These are phyloP conservation scores for Ophiostoma triangulosporum DNA, from an alignment of 2,329 filamentous ascomycete genomes.

Conservation along the genomic window DNA sequence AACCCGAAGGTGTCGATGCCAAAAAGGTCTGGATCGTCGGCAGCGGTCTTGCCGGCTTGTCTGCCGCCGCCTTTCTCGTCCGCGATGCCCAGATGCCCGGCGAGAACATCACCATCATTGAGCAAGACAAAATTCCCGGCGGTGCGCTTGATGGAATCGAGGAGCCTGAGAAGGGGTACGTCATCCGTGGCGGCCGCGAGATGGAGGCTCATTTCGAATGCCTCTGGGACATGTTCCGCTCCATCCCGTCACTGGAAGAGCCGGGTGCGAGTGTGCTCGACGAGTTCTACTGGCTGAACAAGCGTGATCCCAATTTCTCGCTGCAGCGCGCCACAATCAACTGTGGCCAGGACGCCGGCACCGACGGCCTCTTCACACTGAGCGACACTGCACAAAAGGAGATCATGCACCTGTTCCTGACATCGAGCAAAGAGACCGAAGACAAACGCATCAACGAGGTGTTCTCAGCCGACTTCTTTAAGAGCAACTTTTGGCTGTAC, in stretches of 20 bases:
- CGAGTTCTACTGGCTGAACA: constrained; percentile 22
- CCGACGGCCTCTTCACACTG: constrained; percentile 17
- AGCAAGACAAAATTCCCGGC: constrained; percentile 19
- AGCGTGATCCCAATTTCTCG: constrained; percentile 16
- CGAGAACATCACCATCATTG: constrained; percentile 22
- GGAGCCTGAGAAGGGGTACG: constrained; percentile 21
- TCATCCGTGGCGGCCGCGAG: constrained; percentile 23
- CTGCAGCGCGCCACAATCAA: constrained; percentile 19
- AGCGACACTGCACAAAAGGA: constrained; percentile 19
- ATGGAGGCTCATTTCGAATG: constrained; percentile 22
- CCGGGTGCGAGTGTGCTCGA: constrained; percentile 19
- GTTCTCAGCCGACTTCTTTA: constrained; percentile 20
- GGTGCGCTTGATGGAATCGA: constrained; percentile 19
- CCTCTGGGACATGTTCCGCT: constrained; percentile 21
- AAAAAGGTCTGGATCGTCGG: constrained; percentile 23
- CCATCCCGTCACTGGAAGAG: constrained; percentile 19
- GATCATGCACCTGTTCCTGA: constrained; percentile 22
- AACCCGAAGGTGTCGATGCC: constrained; percentile 14
- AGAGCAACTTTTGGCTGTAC: constrained; percentile 25
- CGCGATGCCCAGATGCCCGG: constrained; percentile 22
- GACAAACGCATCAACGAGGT: constrained; percentile 20
- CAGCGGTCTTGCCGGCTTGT: constrained; percentile 22
- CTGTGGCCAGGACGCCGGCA: constrained; percentile 18
- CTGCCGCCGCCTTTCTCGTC: constrained; percentile 23
- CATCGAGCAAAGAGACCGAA: constrained; percentile 16